Conservation (phyloP, 106 monocot genomes). For the Ottelia alismoides region DNA sequence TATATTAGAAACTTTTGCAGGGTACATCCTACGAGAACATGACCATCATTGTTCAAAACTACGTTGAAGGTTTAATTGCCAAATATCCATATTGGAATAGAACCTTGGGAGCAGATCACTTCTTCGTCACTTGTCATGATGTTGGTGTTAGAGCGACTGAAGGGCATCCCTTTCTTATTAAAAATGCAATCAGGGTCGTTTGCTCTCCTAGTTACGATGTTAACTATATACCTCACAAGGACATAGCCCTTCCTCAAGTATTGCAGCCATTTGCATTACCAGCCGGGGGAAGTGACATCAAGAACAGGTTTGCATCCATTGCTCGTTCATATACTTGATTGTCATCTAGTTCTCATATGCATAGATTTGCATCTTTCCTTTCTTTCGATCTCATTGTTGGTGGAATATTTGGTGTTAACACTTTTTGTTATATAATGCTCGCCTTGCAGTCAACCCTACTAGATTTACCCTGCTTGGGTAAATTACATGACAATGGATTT, state of each 20-base stretch:
- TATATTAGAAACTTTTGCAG: conserved; percentile 28
- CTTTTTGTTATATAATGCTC: no score
- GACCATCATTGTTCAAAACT: conserved; percentile 82
- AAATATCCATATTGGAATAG: conserved; percentile 99
- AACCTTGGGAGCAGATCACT: conserved; percentile 83
- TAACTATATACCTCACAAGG: conserved; percentile 82
- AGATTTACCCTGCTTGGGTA: no score
- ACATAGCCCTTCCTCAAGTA: conserved; percentile 92
- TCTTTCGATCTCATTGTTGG: no score
- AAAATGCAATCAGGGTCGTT: conserved; percentile 85
- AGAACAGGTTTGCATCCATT: no score
- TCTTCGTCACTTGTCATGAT: conserved; percentile 96
- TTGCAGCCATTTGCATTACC: conserved; percentile 92
- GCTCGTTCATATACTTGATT: no score
- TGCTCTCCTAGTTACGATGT: conserved; percentile 95
- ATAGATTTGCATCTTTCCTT: no score
- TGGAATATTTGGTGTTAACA: no score
- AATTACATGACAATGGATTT: no score
- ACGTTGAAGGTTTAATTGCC: conserved; percentile 70
- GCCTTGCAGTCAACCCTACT: no score
- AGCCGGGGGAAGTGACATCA: conserved; percentile 77
- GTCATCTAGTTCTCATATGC: no score
- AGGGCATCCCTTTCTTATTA: conserved; percentile 53
- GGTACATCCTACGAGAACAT: conserved; percentile 95
- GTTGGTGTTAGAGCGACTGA: conserved; percentile 96